These are phyloP conservation scores for Scolecobasidium constrictum DNA, from an alignment of 2,329 filamentous ascomycete genomes.

Conservation along the genomic window DNA sequence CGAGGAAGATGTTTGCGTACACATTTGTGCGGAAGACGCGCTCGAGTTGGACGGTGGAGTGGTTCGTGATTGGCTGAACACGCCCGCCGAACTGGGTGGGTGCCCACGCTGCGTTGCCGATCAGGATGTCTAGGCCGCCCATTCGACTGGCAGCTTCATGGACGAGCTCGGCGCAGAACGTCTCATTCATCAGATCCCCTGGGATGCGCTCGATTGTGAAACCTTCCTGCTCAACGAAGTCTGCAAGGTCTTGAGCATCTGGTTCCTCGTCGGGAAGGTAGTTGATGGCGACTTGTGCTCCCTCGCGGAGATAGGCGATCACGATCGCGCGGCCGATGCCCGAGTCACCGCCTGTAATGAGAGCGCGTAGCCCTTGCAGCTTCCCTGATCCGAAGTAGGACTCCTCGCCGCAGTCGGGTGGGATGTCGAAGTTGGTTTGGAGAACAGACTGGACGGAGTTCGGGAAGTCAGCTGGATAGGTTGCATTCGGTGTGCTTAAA, in stretches of 20 bases:
- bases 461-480: too few species aligned
- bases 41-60: too few species aligned
- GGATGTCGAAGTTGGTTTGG: too few species aligned
- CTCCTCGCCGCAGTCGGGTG: too few species aligned
- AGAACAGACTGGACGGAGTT: too few species aligned
- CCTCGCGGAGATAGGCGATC: conserved; percentile 46
- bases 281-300: conserved; percentile 44
- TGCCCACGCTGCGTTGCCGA: conserved; percentile 50
- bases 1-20: conserved; percentile 48
- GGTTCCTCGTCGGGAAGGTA: conserved; percentile 45
- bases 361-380: too few species aligned
- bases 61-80: conserved; percentile 43
- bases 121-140: conserved; percentile 33
- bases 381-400: too few species aligned
- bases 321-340: conserved; percentile 43
- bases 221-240: conserved; percentile 40
- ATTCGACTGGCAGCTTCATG: conserved; percentile 42
- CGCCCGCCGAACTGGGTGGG: conserved; percentile 42
- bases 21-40: conserved; percentile 46
- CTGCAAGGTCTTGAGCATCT: conserved; percentile 45
- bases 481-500: too few species aligned
- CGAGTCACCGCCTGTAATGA: too few species aligned
- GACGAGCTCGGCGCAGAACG: conserved; percentile 40
- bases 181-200: conserved; percentile 38
- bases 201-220: conserved; percentile 36